Conservation (phyloP, 179 eudicot species). For the Beta corolliflora region DNA sequence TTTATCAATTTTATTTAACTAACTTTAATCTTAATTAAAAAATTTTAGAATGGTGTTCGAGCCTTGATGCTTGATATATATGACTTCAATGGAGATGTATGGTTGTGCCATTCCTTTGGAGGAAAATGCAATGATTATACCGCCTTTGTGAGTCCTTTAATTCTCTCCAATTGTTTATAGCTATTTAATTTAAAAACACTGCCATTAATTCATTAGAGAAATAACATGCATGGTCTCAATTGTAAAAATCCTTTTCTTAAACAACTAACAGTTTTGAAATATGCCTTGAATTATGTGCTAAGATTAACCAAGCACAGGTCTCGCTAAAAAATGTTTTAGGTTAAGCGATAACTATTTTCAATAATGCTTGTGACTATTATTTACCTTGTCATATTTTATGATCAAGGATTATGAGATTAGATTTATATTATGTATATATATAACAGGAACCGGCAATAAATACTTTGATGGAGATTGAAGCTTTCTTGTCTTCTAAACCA, state of each 20-base stretch:
- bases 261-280: too few species aligned
- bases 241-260: too few species aligned
- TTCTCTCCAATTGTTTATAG: not conserved
- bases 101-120: conserved; percentile 82
- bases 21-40: too few species aligned
- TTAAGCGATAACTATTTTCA: not conserved
- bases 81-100: conserved; percentile 64
- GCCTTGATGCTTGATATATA: conserved; percentile 80
- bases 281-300: too few species aligned
- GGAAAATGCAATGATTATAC: conserved; percentile 68
- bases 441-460: conserved; percentile 59
- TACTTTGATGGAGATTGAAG: conserved; percentile 66
- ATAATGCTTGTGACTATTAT: not conserved
- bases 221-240: too few species aligned
- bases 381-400: not conserved
- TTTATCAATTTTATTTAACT: not conserved
- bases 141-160: conserved; percentile 54
- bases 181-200: too few species aligned
- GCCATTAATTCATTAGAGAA: not conserved
- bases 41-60: conserved; percentile 72
- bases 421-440: not conserved
- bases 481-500: conserved; percentile 63
- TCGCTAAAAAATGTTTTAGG: not conserved
- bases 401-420: not conserved
- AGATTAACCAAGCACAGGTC: too few species aligned